Conservation (phyloP, 495 filamentous ascomycete genomes). For the Parmelia sp. region DNA sequence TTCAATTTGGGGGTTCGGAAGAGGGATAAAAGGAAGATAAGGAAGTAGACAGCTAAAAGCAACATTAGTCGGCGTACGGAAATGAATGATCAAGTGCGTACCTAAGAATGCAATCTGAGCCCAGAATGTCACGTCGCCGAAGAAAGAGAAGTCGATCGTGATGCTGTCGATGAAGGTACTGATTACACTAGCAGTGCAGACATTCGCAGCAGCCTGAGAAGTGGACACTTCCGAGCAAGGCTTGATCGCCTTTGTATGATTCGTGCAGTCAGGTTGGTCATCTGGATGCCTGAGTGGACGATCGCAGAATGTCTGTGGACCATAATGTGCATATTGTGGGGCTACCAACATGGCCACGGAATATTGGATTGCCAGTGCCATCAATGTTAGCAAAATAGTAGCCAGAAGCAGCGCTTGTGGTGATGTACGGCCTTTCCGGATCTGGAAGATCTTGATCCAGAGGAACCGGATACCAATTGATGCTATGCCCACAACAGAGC, state of each 20-base stretch:
- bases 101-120: conserved; percentile 87
- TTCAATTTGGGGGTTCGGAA: conserved; percentile 74
- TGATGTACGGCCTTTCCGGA: conserved; percentile 79
- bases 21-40: conserved; percentile 67
- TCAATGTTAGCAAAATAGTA: conserved; percentile 83
- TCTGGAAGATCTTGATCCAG: conserved; percentile 86
- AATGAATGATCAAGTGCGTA: conserved; percentile 26
- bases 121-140: conserved; percentile 92
- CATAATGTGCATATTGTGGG: conserved; percentile 91
- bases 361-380: conserved; percentile 85
- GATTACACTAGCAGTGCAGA: conserved; percentile 85
- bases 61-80: conserved; percentile 19
- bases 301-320: conserved; percentile 89
- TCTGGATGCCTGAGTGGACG: conserved; percentile 48
- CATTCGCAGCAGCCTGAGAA: conserved; percentile 53
- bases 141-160: conserved; percentile 92
- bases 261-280: conserved; percentile 69
- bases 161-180: conserved; percentile 90
- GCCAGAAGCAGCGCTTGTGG: conserved; percentile 90
- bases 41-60: conserved; percentile 57
- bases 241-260: conserved; percentile 62
- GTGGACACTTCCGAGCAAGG: conserved; percentile 71
- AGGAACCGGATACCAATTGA: conserved; percentile 89
- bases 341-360: conserved; percentile 83
- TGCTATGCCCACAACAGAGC: conserved; percentile 78